These are phyloP conservation scores for Colletotrichum melonis DNA, from an alignment of 2,329 filamentous ascomycete species.

Conservation along the genomic window DNA sequence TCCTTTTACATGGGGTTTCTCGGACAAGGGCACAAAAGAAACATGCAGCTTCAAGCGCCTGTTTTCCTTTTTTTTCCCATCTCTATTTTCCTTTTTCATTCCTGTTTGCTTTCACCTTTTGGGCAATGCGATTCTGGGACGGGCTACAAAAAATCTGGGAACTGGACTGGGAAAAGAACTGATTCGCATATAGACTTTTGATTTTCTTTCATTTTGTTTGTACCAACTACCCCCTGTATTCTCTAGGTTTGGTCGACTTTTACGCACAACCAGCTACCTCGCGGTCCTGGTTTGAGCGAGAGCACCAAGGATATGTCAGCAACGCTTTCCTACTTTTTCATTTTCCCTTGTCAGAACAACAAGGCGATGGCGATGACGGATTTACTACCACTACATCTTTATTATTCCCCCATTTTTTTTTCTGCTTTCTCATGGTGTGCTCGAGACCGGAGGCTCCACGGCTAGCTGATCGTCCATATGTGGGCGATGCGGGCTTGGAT, in stretches of 20 bases:
- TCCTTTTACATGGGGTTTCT: slow-evolving; percentile 2
- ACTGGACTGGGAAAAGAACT: slow-evolving; percentile 37
- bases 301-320: slow-evolving; percentile 34
- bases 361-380: slow-evolving; percentile 32
- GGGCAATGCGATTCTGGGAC: slow-evolving; percentile 21
- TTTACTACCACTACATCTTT: slow-evolving; percentile 3
- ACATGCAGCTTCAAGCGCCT: slow-evolving; percentile 17
- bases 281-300: slow-evolving; percentile 11
- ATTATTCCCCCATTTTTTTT: slow-evolving; percentile 3
- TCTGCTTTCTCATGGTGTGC: slow-evolving; percentile 20
- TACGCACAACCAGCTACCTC: slow-evolving; percentile 18
- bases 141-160: slow-evolving; percentile 37
- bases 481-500: slow-evolving; percentile 27
- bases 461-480: slow-evolving; percentile 3
- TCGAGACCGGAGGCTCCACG: slow-evolving; percentile 16
- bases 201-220: slow-evolving; percentile 25
- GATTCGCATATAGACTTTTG: slow-evolving; percentile 37
- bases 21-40: slow-evolving; percentile 29
- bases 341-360: slow-evolving; percentile 30
- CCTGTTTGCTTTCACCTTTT: not conserved
- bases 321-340: slow-evolving; percentile 30
- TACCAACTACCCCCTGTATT: slow-evolving; percentile 20
- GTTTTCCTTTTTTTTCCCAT: slow-evolving; percentile 3
- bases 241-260: slow-evolving; percentile 5
- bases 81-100: slow-evolving; percentile 4